phyloP scores from a whole-genome alignment of 2,329 filamentous ascomycete species.

The Sporothrix globosa region DNA sequence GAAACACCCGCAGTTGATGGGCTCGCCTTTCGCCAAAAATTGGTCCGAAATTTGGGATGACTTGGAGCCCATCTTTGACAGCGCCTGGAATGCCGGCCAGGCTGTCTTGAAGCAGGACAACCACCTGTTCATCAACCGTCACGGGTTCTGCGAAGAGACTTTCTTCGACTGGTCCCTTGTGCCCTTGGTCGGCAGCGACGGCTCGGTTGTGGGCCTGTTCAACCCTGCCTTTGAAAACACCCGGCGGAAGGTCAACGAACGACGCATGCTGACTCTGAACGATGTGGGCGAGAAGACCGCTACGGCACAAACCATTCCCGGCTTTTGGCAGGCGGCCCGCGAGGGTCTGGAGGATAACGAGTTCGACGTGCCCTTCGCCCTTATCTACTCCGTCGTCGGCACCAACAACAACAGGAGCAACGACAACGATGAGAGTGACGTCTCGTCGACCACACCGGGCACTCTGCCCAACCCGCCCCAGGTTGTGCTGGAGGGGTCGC shows the following conservation, averaged over 20 bases:
- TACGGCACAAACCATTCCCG: constrained; percentile 69
- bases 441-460: constrained; percentile 71
- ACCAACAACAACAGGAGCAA: constrained; percentile 48
- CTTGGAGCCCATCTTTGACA: constrained; percentile 68
- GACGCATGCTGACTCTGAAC: constrained; percentile 76
- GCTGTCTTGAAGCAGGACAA: constrained; percentile 86
- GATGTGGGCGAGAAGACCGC: constrained; percentile 78
- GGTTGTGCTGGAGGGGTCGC: constrained; percentile 69
- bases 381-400: constrained; percentile 69
- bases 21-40: constrained; percentile 66
- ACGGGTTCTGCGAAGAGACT: constrained; percentile 73
- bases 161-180: constrained; percentile 85
- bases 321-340: constrained; percentile 73
- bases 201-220: constrained; percentile 74
- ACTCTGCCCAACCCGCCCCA: constrained; percentile 62
- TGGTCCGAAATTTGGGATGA: constrained; percentile 78
- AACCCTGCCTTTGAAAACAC: constrained; percentile 85
- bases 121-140: constrained; percentile 70
- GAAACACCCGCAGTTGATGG: constrained; percentile 78
- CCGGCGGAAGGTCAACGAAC: constrained; percentile 73
- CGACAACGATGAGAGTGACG: constrained; percentile 72
- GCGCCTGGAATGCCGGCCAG: constrained; percentile 70
- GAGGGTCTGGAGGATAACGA: constrained; percentile 73
- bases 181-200: constrained; percentile 73
- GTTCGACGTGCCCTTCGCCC: constrained; percentile 72